Base-by-base conservation (phyloP, 208 protist genomes). In the Angomonas ambiguus region DNA sequence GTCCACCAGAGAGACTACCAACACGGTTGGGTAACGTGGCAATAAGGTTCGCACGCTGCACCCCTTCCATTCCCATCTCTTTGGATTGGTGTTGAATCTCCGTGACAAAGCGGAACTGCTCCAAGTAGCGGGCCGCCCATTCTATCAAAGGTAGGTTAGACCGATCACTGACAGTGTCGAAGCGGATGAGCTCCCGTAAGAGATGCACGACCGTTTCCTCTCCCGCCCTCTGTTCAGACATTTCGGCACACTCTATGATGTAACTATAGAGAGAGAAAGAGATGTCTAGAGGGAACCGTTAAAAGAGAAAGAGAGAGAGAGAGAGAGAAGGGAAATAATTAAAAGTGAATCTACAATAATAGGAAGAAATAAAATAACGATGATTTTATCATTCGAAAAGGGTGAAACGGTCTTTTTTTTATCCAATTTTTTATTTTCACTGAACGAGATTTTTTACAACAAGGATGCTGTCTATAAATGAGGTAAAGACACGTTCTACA, bases 121-220 rank as follows among this genome's bases (percentile, higher is more conserved):
- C 20, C 32, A 82, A 62, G 45, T 82, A 82, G 0, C 22, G 48
- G 16, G 30, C 61, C 49, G 58, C 66, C 65, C 48, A 83, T 48
- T 76, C 34, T 42, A 83, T 83, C 27, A 79, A 69, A 11, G 75
- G 69, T 24, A 83, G 42, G 57, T 79, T 79, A 1, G 73, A 69
- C 49, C 79, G 75, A 2, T 48, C 30, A 27, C 69, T 79, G 28
- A 70, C 73, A 1, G 69, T 74, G 53, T 75, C 65, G 45, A 79
- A 83, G 18, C 69, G 18, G 8, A 83, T 55, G 33, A 79, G 77
- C 65, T 66, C 71, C 51, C 53, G 66, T 35, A 79, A 57, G 65
- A 73, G 76, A 42, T 79, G 34, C n/a, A 35, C 63, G 34, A 35
- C 66, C 27, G 18, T 71, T 51, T 42, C 45, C 31, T 32, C 42